Conservation (phyloP, 345 rosid genomes). For the Corymbia maculata region DNA sequence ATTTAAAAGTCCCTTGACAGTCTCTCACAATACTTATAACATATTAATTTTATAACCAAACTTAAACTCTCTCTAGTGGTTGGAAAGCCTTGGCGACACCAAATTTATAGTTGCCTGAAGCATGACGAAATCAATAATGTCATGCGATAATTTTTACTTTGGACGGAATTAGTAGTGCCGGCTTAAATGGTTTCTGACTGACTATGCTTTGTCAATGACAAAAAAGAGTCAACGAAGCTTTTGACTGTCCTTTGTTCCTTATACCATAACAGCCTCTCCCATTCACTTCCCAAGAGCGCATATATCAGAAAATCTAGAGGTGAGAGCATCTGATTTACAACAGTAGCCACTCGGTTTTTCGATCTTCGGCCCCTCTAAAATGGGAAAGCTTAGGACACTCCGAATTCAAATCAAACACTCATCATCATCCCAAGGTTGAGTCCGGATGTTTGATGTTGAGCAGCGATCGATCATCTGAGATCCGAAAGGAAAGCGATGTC, state of each 20-base stretch:
- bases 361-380: background rate
- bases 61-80: background rate
- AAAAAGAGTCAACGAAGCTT: background rate
- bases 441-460: background rate
- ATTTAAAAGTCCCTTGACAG: background rate
- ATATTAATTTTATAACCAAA: background rate
- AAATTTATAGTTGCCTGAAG: background rate
- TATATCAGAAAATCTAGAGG: background rate
- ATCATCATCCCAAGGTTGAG: background rate
- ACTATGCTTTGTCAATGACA: background rate
- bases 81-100: background rate
- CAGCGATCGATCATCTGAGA: background rate
- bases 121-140: background rate
- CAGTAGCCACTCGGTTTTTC: background rate
- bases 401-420: background rate
- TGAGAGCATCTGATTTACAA: background rate
- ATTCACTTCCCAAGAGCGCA: background rate
- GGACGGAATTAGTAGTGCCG: background rate
- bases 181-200: background rate
- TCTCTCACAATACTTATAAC: background rate
- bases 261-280: background rate
- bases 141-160: background rate
- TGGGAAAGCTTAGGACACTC: background rate
- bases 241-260: background rate
- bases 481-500: background rate